Base-by-base conservation (phyloP, 805 yeast genomes). In the Barnettozyma botsteinii region DNA sequence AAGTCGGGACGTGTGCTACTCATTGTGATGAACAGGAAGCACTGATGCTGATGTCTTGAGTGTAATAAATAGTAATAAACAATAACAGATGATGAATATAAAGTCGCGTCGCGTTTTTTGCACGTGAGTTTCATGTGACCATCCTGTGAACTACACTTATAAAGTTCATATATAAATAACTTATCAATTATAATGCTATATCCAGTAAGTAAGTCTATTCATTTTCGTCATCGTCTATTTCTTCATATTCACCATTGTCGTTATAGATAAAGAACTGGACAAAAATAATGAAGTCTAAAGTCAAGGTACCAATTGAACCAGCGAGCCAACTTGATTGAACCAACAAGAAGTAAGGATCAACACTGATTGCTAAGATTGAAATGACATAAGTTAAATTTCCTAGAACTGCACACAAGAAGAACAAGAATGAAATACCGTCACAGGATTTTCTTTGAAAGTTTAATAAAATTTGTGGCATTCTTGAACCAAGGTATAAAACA, bases 381-480 rank as follows among this genome's bases (percentile, higher is more conserved):
- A 85, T 73, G 30, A 93, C 96, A 53, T 88, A 93, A 1, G 96
- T 86, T 55, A 85, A 67, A 59, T 91, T 93, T 34, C 98, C 98
- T 41, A 91, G 66, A 60, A 96, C 88, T 17, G 98, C 98, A 70
- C 93, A 91, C 18, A 93, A 65, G 64, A 91, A 91, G 63, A 93
- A 91, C 70, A 91, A 71, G 56, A 93, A 86, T 10, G 96, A 86
- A 35, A 91, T 85, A 19, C 98, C 98, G 46, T 93, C 98, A 59
- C 96, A 88, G 2, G 95, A 83, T 63, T 88, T 89, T 56, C 97
- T 74, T 59, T 81, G 71, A 56, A 72, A 86, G 63, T 93, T 93
- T 45, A 91, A 70, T 43, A 86, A 60, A 39, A 93, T 86, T 64
- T 93, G 98, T 1, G 98, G 98, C 22, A 93, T 64, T 52, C 98